Evolutionary conservation across 2,329 filamentous ascomycete species (phyloP).

Genomic region (Botryosphaeria agaves): DNA sequence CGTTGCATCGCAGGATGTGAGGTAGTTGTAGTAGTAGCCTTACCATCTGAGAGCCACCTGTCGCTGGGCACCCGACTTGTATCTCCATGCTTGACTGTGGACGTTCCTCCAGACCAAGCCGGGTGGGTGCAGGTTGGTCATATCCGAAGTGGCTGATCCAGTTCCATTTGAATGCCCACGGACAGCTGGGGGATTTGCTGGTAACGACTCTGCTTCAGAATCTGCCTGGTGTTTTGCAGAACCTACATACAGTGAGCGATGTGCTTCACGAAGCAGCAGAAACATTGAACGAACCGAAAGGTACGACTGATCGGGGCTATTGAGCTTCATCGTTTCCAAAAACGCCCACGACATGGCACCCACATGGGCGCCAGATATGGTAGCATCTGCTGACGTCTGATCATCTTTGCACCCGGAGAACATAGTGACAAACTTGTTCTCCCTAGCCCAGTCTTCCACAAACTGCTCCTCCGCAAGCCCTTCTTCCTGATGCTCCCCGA

Average conservation of each 20-base stretch:
- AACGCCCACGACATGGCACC: conserved; percentile 33
- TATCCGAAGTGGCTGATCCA: conserved; percentile 20
- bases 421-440: conserved; percentile 33
- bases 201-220: conserved; percentile 22
- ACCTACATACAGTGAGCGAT: conserved; percentile 9
- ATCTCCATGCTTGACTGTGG: no score
- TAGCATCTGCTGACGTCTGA: conserved; percentile 31
- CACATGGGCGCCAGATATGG: conserved; percentile 21
- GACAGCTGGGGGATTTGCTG: conserved; percentile 27
- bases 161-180: conserved; percentile 22
- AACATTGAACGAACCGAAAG: conserved; percentile 21
- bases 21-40: no score
- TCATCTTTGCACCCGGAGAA: conserved; percentile 33
- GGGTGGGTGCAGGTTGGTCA: no score
- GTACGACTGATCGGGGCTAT: conserved; percentile 19
- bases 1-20: no score
- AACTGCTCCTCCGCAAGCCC: conserved; percentile 18
- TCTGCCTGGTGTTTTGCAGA: conserved; percentile 19
- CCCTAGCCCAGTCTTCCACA: conserved; percentile 25
- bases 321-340: conserved; percentile 23
- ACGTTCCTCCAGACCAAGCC: no score
- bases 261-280: no score
- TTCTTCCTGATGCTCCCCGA: conserved; percentile 24
- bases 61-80: no score
- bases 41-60: no score